Base-by-base conservation (phyloP, 2,329 filamentous ascomycete genomes). In the Nannizzia gypsea region DNA sequence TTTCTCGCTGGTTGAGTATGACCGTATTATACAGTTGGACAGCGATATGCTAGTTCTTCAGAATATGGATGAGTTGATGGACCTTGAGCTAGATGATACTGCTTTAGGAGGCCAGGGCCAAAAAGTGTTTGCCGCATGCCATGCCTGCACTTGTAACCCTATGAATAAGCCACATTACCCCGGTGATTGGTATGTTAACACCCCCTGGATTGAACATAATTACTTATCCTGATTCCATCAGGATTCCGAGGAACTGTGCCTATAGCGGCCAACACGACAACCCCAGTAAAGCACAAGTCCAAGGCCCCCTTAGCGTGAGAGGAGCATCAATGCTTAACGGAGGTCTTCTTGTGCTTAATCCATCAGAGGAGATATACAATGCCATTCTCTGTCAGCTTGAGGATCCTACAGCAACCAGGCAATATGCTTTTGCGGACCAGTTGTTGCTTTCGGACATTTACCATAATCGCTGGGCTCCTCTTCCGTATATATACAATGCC, bases 31-130 rank as follows among this genome's bases (percentile, higher is more conserved):
- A 38, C 87, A 90, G 74, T 80, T 96, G 59, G 90, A 96, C 74
- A 87, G 86, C 68, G 90, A 96, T 75, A 95, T 95, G 90, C 76
- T 95, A 57, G 84, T 89, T 6, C 74, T 86, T 64, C 80, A 80
- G 67, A 95, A 95, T 73, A 95, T 96, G 88, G 90, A 95, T 71
- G 90, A 95, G 76, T 77, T 95, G 65, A 95, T 95, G 89, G 83
- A 89, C n/a, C 67, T 95, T 56, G 76, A 82, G 63, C 81, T 95
- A 52, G 88, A 92, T 72, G 69, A 76, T 20, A 76, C 81, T 0
- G 75, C 74, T 46, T 61, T 78, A 61, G 76, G 67, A 1, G 83
- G 67, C 9, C 76, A 74, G 17, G 83, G 86, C 22, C 70, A 79
- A 50, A 79, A 81, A 50, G 87, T 95, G 36, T 92, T 95, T 72